Evolutionary conservation across 306 rosid genomes (phyloP).

Genomic region (Arachis stenosperma): DNA sequence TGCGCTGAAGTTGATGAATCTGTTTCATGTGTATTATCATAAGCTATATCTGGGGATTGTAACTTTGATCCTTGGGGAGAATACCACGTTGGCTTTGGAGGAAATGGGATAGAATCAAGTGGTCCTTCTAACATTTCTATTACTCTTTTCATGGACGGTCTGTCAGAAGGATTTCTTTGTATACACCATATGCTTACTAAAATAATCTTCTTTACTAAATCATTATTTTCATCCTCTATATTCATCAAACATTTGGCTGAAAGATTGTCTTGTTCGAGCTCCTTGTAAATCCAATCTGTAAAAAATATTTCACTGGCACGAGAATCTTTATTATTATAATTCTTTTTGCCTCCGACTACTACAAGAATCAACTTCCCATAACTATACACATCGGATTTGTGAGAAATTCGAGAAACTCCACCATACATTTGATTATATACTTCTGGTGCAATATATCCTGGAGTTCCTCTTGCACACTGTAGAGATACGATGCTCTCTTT

Average conservation of each 20-base stretch:
- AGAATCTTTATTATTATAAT: constrained; percentile 1
- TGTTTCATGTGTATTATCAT: no score
- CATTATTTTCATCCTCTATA: constrained; percentile 31
- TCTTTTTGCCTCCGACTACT: constrained; percentile 46
- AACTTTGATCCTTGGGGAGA: not conserved
- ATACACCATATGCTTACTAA: not conserved
- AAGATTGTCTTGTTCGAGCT: not conserved
- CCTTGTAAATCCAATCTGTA: constrained; percentile 34
- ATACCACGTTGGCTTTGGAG: not conserved
- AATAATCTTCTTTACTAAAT: not conserved
- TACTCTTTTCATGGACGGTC: not conserved
- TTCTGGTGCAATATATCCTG: constrained; percentile 48
- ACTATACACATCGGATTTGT: constrained; percentile 48
- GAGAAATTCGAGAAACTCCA: constrained; percentile 41
- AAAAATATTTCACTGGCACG: constrained; percentile 37
- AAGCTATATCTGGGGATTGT: no score
- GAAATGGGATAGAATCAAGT: not conserved
- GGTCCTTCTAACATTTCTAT: not conserved
- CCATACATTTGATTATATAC: constrained; percentile 30
- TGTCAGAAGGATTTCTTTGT: not conserved
- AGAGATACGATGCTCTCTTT: constrained; percentile 42
- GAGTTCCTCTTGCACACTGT: constrained; percentile 40
- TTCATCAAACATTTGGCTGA: not conserved
- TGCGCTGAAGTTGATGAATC: no score
- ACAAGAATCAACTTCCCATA: constrained; percentile 50